Percentiles rank a stretch among this genome's conserved stretches.
Evolutionary conservation across 2,329 filamentous ascomycete species (phyloP).

Genomic region (Neoascochyta sp.): DNA sequence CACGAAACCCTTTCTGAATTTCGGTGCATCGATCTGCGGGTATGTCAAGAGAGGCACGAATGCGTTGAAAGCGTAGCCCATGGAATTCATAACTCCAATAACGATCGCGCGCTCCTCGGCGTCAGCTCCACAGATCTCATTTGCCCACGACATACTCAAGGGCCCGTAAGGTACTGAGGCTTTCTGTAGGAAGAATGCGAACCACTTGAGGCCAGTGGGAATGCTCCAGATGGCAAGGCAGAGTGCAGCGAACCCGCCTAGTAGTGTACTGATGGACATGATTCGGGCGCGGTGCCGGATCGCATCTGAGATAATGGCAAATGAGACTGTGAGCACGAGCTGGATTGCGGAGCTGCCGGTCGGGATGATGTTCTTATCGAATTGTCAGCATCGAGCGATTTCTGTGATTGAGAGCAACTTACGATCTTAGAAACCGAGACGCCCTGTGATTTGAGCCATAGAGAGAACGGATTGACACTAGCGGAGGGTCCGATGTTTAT

Average conservation of each 20-base stretch:
- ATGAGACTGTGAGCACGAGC: constrained; percentile 13
- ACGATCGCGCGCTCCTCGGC: constrained; percentile 47
- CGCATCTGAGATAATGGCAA: constrained; percentile 16
- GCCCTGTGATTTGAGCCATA: constrained; percentile 14
- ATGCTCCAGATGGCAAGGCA: constrained; percentile 33
- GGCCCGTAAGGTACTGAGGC: constrained; percentile 31
- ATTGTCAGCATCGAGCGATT: not conserved
- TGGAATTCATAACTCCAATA: constrained; percentile 46
- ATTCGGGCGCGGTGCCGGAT: constrained; percentile 14
- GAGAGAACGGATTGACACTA: constrained; percentile 18
- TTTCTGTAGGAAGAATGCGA: constrained; percentile 30
- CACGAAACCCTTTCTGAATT: constrained; percentile 16
- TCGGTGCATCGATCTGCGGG: constrained; percentile 15
- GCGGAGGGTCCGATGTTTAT: constrained; percentile 15
- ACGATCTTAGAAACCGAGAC: constrained; percentile 14
- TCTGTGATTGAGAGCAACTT: not conserved
- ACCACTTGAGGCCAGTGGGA: constrained; percentile 30
- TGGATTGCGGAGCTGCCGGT: constrained; percentile 16
- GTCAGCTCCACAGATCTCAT: constrained; percentile 45
- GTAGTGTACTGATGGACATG: constrained; percentile 13
- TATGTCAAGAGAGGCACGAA: constrained; percentile 39
- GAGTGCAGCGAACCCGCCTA: constrained; percentile 19
- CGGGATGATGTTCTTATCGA: constrained; percentile 14
- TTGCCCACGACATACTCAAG: constrained; percentile 44
- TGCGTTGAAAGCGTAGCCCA: constrained; percentile 45